Base-by-base conservation (phyloP, 306 rosid genomes). In the Citrullus mucosospermus region DNA sequence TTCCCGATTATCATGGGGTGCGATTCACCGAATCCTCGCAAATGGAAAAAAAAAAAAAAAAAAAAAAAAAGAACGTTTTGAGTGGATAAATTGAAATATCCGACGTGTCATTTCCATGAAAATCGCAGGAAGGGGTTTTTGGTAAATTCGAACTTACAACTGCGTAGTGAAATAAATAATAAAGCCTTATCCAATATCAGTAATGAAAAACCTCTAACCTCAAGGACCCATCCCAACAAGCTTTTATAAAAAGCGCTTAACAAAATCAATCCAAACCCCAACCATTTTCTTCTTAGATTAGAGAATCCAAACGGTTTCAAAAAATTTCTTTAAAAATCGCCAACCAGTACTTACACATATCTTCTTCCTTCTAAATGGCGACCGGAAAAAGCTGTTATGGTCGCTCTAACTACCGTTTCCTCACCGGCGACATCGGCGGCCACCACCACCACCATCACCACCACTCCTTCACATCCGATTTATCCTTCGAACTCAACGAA, bases 401-500 rank as follows among this genome's bases (percentile, higher is more conserved):
- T 25, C 83, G 88, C 65, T 43, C 88, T 16, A 83, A 62, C 82
- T 88, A 87, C 85, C 87, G 89, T 2, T 91, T 84, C 53, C 88
- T 93, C 20, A 72, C 93, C 67, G 73, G 70, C 12, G 87, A 89
- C 58, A 76, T 67, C 2, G 84, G 34, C 65, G 68, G 41, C 68
- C 68, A 84, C 59, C 82, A 86, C 8, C 80, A 44, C 78, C 41
- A 54, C 74, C 80, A 44, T 74, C 41, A 54, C 74, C 50, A 9
- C 13, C 61, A 79, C 18, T 28, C 84, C 44, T 63, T 81, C 74
- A 32, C 83, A 3, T 28, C 86, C 63, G 96, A 91, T 67, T 57
- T 92, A 8, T 67, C 85, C 22, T 91, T 91, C 79, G 98, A 93
- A 72, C 86, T 93, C 82, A 88, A 88, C 77, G 98, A 93, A 74